Conservation (phyloP, 805 yeast genomes). For the Wickerhamiella dianesei region DNA sequence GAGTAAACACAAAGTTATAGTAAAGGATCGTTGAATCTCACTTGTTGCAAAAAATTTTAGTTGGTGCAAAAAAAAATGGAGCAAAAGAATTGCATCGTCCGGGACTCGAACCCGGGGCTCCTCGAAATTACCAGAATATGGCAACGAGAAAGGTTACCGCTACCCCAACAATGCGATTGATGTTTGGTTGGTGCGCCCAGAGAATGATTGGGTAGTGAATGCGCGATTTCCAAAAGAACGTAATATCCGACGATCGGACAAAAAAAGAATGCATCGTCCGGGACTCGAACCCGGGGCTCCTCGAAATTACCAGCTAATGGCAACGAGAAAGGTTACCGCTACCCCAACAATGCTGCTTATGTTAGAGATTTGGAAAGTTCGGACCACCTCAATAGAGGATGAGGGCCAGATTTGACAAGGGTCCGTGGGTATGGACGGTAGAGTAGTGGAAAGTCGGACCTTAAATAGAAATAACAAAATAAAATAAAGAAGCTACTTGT, state of each 20-base stretch:
- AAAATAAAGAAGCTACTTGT: no score
- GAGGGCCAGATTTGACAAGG: no score
- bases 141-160: conserved; percentile 3
- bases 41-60: background rate
- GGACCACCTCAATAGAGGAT: background rate
- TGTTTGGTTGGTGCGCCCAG: background rate
- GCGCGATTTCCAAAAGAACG: no score
- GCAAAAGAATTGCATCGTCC: conserved; percentile 1
- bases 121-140: background rate
- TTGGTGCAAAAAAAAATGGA: background rate
- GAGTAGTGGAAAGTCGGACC: no score
- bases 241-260: background rate
- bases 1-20: no score
- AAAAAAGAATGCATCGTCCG: conserved; percentile 1
- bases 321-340: conserved; percentile 3
- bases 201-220: no score
- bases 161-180: conserved; percentile 1
- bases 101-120: conserved; percentile 3
- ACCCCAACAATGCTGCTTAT: background rate
- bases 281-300: conserved; percentile 4
- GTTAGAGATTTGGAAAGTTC: background rate
- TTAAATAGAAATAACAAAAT: no score
- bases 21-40: background rate
- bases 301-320: background rate
- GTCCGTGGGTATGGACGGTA: no score